Percentiles rank a stretch among this genome's conserved stretches.
These are phyloP conservation scores for Massospora cicadina DNA, from an alignment of 371 early-diverging fungal species.

Conservation along the genomic window DNA sequence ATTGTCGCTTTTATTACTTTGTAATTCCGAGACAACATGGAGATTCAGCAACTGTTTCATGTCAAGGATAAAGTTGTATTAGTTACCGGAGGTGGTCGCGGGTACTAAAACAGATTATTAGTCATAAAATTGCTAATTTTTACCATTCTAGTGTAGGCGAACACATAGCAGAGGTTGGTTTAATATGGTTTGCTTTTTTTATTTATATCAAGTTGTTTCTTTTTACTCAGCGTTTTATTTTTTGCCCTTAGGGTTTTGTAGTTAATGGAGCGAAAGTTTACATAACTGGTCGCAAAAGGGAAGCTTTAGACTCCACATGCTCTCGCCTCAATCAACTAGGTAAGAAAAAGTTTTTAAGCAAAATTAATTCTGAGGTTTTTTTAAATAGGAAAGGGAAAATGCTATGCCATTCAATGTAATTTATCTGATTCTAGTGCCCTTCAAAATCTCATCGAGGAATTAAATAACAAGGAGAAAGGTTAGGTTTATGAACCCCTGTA, in stretches of 20 bases:
- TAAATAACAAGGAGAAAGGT: conserved; percentile 39
- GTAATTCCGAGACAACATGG: not conserved
- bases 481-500: conserved; percentile 11
- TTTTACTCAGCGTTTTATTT: not conserved
- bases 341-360: not conserved
- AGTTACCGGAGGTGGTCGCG: conserved; percentile 77
- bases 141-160: conserved; percentile 28
- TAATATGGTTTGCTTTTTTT: not conserved
- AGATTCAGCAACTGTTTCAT: conserved; percentile 30
- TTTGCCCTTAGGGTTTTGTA: conserved; percentile 37
- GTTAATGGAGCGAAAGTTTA: conserved; percentile 58
- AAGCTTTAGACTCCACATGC: conserved; percentile 42
- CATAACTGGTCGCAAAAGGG: conserved; percentile 42
- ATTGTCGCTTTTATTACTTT: too few species aligned
- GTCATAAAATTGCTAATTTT: not conserved
- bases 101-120: conserved; percentile 17
- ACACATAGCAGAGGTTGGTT: conserved; percentile 39
- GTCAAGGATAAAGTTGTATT: conserved; percentile 78
- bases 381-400: conserved; percentile 29
- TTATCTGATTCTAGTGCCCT: conserved; percentile 42
- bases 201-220: too few species aligned
- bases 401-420: conserved; percentile 60
- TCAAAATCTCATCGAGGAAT: conserved; percentile 31
- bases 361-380: not conserved
- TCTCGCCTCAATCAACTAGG: conserved; percentile 34